Evolutionary conservation across 352 stramenopile species (phyloP).

Genomic region (Saprolegnia diclina): DNA sequence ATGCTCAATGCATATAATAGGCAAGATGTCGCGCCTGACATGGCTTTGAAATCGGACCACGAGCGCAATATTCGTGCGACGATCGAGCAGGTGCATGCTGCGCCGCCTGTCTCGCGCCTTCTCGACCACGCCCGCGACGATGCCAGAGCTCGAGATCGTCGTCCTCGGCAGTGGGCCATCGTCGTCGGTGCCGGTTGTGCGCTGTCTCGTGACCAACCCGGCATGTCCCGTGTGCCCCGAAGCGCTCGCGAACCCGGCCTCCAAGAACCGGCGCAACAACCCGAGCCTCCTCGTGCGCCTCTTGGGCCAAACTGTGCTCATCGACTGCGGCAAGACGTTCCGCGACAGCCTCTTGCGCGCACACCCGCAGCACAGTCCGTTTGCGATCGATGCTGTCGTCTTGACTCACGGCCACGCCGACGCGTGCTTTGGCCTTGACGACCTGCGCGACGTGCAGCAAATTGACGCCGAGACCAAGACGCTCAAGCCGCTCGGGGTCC

Average conservation of each 20-base stretch:
- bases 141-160: conserved; percentile 52
- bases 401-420: conserved; percentile 85
- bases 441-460: conserved; percentile 74
- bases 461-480: conserved; percentile 47
- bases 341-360: conserved; percentile 62
- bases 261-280: conserved; percentile 74
- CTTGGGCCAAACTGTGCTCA: conserved; percentile 48
- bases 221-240: conserved; percentile 59
- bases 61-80: background rate
- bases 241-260: conserved; percentile 55
- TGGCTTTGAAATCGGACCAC: background rate
- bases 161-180: conserved; percentile 79
- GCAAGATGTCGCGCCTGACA: background rate
- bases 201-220: conserved; percentile 51
- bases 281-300: conserved; percentile 71
- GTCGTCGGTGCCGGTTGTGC: conserved; percentile 71
- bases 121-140: background rate
- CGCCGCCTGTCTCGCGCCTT: background rate
- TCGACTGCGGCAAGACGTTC: conserved; percentile 88
- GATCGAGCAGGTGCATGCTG: background rate
- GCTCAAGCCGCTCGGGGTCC: conserved; percentile 46
- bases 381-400: conserved; percentile 59
- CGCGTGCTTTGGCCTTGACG: conserved; percentile 74
- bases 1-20: background rate
- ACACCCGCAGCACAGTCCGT: conserved; percentile 49